Base-by-base conservation (phyloP, 2,329 filamentous ascomycete genomes). In the Calonectria fujianensis region DNA sequence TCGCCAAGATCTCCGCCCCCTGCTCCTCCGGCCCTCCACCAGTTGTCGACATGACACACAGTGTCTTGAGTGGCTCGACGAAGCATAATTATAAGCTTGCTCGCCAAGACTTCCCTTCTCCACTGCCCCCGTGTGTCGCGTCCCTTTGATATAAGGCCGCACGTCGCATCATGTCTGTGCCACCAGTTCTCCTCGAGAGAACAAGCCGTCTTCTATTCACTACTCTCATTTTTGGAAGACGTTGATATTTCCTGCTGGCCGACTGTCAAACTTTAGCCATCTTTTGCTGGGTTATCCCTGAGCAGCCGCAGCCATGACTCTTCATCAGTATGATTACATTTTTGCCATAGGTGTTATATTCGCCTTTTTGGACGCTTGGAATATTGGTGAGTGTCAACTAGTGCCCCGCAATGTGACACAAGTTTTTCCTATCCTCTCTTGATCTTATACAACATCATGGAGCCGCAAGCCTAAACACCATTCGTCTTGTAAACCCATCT, bases 311-410 rank as follows among this genome's bases (percentile, higher is more conserved):
- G 54, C 69, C 31, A 75, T 69, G 72, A 75, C 78, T 71, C 80
- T 83, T 76, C 86, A 88, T 74, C 88, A 93, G 79, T 93, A 89
- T 77, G 89, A 92, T 82, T 93, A 93, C 81, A 87, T 93, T 78
- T 90, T 93, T 78, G 92, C 90, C 79, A 88, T 93, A 64, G 91
- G 90, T 83, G 91, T 90, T 66, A 89, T 93, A 75, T 93, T 93
- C 82, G 90, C 92, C 63, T 89, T 91, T 79, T 88, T 93, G 18
- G 91, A 93, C 83, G 90, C 91, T 37, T 93, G 90, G 89, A 93
- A 93, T 80, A 93, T 92, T 78, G 91, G 91, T 89, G 73, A 20
- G 75, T 71, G 4, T 3, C 2, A n/a, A 13, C 32, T 5, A 13
- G 9, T 14, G 32, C 18, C 37, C 16, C 18, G 14, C 32, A 20